Percentiles rank a stretch among this genome's conserved stretches.
These are phyloP conservation scores for Beauveria caledonica DNA, from an alignment of 2,329 filamentous ascomycete genomes.

Conservation along the genomic window DNA sequence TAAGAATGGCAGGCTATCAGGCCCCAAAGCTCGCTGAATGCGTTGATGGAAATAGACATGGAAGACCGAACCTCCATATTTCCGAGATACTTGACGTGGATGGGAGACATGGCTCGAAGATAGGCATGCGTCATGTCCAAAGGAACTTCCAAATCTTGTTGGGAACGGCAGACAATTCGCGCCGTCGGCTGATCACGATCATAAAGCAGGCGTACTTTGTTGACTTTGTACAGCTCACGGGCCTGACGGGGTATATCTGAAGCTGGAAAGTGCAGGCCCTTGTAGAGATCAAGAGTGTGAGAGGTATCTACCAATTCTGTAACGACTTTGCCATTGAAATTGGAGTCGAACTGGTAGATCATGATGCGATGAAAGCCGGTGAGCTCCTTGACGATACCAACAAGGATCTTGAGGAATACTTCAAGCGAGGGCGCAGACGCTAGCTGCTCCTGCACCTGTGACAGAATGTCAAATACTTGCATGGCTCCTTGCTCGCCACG, in stretches of 20 bases:
- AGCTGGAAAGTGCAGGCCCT: conserved; percentile 81
- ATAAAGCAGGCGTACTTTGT: conserved; percentile 81
- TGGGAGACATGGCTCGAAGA: conserved; percentile 81
- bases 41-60: conserved; percentile 90
- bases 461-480: conserved; percentile 88
- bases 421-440: conserved; percentile 63
- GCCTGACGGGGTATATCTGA: conserved; percentile 81
- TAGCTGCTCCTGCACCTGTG: conserved; percentile 83
- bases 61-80: conserved; percentile 92
- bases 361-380: conserved; percentile 89
- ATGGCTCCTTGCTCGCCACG: conserved; percentile 75
- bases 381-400: conserved; percentile 80
- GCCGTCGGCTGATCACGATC: conserved; percentile 75
- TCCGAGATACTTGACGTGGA: conserved; percentile 76
- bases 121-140: conserved; percentile 80
- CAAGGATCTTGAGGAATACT: conserved; percentile 68
- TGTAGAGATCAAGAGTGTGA: conserved; percentile 74
- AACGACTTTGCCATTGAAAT: conserved; percentile 79
- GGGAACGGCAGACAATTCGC: conserved; percentile 69
- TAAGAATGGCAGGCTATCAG: conserved; percentile 82
- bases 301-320: conserved; percentile 77
- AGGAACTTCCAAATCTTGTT: conserved; percentile 64
- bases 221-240: conserved; percentile 81
- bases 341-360: conserved; percentile 82
- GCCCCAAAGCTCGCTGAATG: conserved; percentile 79